Evolutionary conservation across 768 basidiomycete species (phyloP), one percentile per base, ranked within the genome.

Genomic region (Termitomyces sp.): DNA sequence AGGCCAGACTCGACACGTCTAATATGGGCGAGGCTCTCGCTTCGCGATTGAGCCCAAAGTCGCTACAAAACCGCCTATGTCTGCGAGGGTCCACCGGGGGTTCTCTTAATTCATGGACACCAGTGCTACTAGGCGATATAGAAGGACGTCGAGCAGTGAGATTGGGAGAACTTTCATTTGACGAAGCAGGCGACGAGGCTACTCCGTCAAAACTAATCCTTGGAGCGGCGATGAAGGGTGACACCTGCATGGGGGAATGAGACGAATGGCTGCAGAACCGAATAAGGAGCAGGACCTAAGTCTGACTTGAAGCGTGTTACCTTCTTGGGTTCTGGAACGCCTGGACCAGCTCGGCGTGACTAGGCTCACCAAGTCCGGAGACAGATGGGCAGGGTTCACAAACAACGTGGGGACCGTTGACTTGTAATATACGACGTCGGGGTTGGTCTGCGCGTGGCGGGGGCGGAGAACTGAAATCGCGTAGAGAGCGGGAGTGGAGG

Each of bases 21-120:
- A 52, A 39, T 12, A 51, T 42, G 12, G 63, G 45, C 11, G 54
- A 53, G 28, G 54, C 30, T 47, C 23, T 51, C 10, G 35, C n/a
- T 5, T 59, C 34, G 19, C 63, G 66, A 40, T 55, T 60, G 21
- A 70, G 61, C 16, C 69, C 67, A 63, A 71, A 70, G 57, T 71
- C 65, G 12, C 66, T 69, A 57, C 68, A 68, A 47, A 66, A 66
- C 45, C 69, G 67, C 46, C 69, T 67, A 40, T 69, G 48, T 57
- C 62, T 70, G 37, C 67, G 69, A 35, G 66, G 66, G 55, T 71
- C 63, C 17, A 66, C 56, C 43, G 65, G 67, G 49, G 67, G 64
- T 4, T 58, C 54, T 34, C 67, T 59, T 11, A 58, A 46, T 35
- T 46, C 45, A 1, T 51, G 46, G 11, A 43, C 17, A 9, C 41